phyloP scores from a whole-genome alignment of 2,329 filamentous ascomycete genomes.

The Rutstroemia sp. region DNA sequence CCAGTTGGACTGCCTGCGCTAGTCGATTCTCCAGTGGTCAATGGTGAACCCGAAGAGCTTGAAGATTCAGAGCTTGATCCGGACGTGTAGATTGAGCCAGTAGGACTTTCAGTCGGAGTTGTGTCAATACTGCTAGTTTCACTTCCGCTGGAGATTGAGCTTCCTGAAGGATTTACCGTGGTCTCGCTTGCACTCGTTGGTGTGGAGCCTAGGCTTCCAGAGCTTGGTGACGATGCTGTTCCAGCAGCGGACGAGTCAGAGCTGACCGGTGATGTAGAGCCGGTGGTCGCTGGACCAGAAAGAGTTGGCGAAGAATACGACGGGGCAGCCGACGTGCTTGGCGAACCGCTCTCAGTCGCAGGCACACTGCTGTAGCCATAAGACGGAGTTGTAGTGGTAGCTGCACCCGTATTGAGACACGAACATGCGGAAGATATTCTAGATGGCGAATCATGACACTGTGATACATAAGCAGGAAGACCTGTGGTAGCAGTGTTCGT shows the following conservation, averaged over 20 bases:
- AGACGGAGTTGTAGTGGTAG: neutral
- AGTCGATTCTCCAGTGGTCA: neutral
- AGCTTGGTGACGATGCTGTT: neutral
- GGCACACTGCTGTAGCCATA: neutral
- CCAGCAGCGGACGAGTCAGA: slow-evolving; percentile 4
- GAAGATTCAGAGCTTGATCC: neutral
- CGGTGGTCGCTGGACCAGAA: neutral
- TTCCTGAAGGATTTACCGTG: neutral
- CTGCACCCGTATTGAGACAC: slow-evolving; percentile 11
- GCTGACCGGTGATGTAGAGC: neutral
- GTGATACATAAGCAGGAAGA: slow-evolving; percentile 21
- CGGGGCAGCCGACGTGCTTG: neutral
- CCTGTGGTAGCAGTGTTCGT: slow-evolving; percentile 15
- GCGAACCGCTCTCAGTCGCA: neutral
- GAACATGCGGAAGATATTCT: slow-evolving; percentile 23
- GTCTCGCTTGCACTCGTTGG: neutral
- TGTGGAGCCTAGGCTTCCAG: neutral
- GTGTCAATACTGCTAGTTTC: neutral
- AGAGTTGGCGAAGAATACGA: neutral
- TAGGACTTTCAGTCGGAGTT: neutral
- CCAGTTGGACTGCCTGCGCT: neutral
- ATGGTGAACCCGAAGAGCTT: neutral
- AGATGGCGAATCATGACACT: slow-evolving; percentile 17
- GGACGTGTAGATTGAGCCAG: neutral
- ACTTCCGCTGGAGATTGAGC: neutral